Percentiles rank a stretch among this genome's conserved stretches.
These are phyloP conservation scores for Alternaria ethzedia DNA, from an alignment of 2,329 filamentous ascomycete genomes.

Conservation along the genomic window DNA sequence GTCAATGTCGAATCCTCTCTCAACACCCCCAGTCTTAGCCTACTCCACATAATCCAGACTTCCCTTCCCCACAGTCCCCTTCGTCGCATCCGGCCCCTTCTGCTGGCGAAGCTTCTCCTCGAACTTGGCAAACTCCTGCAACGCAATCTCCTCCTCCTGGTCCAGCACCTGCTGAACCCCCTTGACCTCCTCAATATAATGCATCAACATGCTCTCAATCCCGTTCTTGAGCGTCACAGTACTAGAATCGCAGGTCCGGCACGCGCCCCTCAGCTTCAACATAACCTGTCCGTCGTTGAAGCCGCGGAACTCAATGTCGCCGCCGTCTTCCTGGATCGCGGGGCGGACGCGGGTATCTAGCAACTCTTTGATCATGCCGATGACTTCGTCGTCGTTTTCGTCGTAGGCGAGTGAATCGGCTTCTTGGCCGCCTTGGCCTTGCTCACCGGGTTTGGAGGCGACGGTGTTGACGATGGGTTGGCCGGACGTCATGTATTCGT, in stretches of 20 bases:
- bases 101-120: slow-evolving; percentile 79
- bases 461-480: slow-evolving; percentile 78
- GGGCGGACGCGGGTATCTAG: slow-evolving; percentile 94
- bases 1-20: background rate
- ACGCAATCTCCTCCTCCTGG: slow-evolving; percentile 85
- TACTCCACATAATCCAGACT: slow-evolving; percentile 58
- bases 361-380: slow-evolving; percentile 98
- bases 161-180: slow-evolving; percentile 90
- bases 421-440: slow-evolving; percentile 57
- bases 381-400: slow-evolving; percentile 90
- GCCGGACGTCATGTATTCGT: slow-evolving; percentile 85
- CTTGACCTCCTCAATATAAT: slow-evolving; percentile 91
- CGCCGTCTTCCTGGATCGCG: slow-evolving; percentile 95
- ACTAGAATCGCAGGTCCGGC: slow-evolving; percentile 93
- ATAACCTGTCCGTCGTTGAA: slow-evolving; percentile 86
- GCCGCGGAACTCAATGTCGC: slow-evolving; percentile 93
- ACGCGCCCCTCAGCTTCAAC: slow-evolving; percentile 88
- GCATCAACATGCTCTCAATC: slow-evolving; percentile 97
- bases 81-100: slow-evolving; percentile 59
- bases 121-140: slow-evolving; percentile 90
- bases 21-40: slow-evolving; percentile 6
- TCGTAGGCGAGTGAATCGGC: slow-evolving; percentile 81
- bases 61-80: slow-evolving; percentile 58
- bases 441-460: slow-evolving; percentile 62
- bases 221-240: slow-evolving; percentile 97